Evolutionary conservation across 2,329 filamentous ascomycete genomes (phyloP).

Genomic region (Plectosphaerella sp.): DNA sequence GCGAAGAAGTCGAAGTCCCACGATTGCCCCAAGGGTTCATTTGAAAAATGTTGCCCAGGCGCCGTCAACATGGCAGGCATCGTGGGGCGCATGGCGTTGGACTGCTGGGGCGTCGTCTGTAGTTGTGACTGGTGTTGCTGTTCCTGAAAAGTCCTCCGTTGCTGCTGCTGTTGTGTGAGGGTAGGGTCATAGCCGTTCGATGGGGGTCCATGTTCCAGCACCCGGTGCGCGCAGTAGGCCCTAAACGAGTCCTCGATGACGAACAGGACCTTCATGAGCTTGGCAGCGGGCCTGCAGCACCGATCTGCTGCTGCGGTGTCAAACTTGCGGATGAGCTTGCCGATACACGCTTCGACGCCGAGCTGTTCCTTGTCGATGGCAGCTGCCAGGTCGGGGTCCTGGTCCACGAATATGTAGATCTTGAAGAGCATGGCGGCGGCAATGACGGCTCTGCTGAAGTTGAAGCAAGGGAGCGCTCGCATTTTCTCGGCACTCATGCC

Average conservation of each 20-base stretch:
- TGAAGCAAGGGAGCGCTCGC: conserved; percentile 37
- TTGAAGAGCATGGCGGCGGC: conserved; percentile 68
- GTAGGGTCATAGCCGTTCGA: background rate
- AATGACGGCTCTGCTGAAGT: conserved; percentile 64
- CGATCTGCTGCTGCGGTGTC: conserved; percentile 56
- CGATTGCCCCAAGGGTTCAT: background rate
- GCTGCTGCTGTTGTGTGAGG: background rate
- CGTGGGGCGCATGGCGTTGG: too few species aligned
- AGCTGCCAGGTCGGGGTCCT: conserved; percentile 62
- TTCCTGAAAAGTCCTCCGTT: background rate
- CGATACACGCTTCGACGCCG: conserved; percentile 54
- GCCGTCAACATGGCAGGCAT: too few species aligned
- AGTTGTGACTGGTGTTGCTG: background rate
- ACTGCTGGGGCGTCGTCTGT: background rate
- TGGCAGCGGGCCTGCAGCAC: conserved; percentile 59
- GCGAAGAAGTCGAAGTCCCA: background rate
- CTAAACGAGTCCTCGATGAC: conserved; percentile 58
- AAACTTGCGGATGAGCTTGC: conserved; percentile 45
- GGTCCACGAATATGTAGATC: conserved; percentile 62
- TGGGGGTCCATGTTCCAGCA: background rate
- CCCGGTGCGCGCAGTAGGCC: background rate
- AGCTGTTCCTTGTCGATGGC: conserved; percentile 65
- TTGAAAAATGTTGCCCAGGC: background rate
- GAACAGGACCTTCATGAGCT: conserved; percentile 65
- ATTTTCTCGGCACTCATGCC: conserved; percentile 53